Conservation (phyloP, 306 rosid species). For the Sicyos edulis region DNA sequence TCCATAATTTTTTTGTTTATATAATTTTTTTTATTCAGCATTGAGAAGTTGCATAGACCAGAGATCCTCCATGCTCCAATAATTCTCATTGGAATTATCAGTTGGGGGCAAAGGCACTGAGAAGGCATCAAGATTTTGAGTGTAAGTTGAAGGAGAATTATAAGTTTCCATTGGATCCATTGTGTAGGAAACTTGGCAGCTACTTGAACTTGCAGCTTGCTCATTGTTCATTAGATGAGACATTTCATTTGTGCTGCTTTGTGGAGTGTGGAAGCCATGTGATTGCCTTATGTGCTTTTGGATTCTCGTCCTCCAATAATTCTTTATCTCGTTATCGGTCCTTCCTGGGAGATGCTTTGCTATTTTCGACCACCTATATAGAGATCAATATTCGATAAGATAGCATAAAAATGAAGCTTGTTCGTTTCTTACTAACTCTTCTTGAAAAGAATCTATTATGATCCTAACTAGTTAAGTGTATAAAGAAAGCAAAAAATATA, state of each 20-base stretch:
- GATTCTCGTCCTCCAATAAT: slow-evolving; percentile 76
- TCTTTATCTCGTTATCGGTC: slow-evolving; percentile 71
- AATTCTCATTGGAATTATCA: slow-evolving; percentile 30
- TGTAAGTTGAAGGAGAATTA: slow-evolving; percentile 32
- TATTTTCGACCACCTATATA: slow-evolving; percentile 64
- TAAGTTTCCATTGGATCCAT: slow-evolving; percentile 39
- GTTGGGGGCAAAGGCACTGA: slow-evolving; percentile 26
- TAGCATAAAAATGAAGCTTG: too few relatives aligned
- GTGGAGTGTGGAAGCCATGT: slow-evolving; percentile 30
- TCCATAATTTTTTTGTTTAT: not conserved
- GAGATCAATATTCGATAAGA: not conserved
- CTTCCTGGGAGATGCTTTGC: slow-evolving; percentile 73
- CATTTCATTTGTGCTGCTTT: not conserved
- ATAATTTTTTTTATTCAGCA: slow-evolving; percentile 22
- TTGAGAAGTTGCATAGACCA: slow-evolving; percentile 68
- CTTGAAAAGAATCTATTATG: not conserved
- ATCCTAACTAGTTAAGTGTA: not conserved
- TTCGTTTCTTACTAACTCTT: too few relatives aligned
- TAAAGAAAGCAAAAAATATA: too few relatives aligned
- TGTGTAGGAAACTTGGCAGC: slow-evolving; percentile 33
- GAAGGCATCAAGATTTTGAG: slow-evolving; percentile 33
- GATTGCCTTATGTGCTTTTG: slow-evolving; percentile 63
- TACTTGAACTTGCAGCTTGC: slow-evolving; percentile 29
- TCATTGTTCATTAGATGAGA: slow-evolving; percentile 27
- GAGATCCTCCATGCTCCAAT: slow-evolving; percentile 70